These are phyloP conservation scores for Allomyces macrogynus DNA, from an alignment of 192 early-diverging fungal species.

Conservation along the genomic window DNA sequence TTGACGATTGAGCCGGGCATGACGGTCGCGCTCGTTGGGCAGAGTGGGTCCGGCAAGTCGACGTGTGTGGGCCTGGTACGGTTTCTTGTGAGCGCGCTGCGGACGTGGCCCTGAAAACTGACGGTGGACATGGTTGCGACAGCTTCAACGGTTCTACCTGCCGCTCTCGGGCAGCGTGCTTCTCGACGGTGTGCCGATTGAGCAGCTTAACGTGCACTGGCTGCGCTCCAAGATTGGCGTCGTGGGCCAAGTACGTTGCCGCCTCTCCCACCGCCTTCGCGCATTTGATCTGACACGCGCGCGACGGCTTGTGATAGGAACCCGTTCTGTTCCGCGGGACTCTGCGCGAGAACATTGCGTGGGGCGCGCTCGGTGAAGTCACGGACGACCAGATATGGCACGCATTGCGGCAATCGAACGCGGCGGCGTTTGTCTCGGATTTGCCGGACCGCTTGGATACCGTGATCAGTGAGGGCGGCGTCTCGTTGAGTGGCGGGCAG, in stretches of 20 bases:
- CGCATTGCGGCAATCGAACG: neutral
- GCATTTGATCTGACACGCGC: neutral
- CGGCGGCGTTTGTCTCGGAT: neutral
- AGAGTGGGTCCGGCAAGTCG: conserved; percentile 67
- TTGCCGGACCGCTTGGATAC: conserved; percentile 8
- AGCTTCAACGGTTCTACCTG: conserved; percentile 69
- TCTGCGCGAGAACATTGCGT: conserved; percentile 4
- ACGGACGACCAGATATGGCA: conserved; percentile 4
- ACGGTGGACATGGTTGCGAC: conserved; percentile 18
- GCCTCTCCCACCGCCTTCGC: neutral
- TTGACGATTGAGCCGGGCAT: conserved; percentile 50
- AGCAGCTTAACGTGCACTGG: conserved; percentile 23
- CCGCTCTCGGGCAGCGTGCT: conserved; percentile 2
- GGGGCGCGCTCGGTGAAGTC: conserved; percentile 10
- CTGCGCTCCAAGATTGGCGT: conserved; percentile 1
- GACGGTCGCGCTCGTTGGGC: conserved; percentile 78
- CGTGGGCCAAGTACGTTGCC: conserved; percentile 12
- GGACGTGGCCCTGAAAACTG: no score
- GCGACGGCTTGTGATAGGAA: neutral
- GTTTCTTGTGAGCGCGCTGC: no score
- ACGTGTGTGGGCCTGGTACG: conserved; percentile 52
- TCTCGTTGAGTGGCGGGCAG: conserved; percentile 7
- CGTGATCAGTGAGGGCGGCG: conserved; percentile 6
- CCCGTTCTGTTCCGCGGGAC: neutral
- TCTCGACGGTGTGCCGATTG: conserved; percentile 18